These are phyloP conservation scores for Verticillium klebahnii DNA, from an alignment of 2,329 filamentous ascomycete genomes.

Conservation along the genomic window DNA sequence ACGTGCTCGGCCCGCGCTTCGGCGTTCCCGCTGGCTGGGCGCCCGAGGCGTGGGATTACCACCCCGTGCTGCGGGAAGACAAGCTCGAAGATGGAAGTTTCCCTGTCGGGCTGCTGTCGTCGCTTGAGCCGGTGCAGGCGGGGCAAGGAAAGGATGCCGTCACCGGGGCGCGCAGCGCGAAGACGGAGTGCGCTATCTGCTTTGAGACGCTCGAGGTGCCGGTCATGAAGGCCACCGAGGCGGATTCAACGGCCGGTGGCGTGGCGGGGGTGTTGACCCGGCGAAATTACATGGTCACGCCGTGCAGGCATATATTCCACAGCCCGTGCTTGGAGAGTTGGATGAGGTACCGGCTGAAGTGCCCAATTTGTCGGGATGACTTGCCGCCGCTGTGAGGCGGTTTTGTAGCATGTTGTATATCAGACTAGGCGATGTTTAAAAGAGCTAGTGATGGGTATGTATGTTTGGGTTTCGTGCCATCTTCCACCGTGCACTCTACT, in stretches of 20 bases:
- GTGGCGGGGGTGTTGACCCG: conserved; percentile 70
- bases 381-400: conserved; percentile 66
- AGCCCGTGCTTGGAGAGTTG: conserved; percentile 87
- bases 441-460: no score
- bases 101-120: conserved; percentile 66
- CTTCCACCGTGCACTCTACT: background rate
- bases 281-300: conserved; percentile 92
- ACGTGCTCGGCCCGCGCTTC: conserved; percentile 83
- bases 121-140: conserved; percentile 24
- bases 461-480: no score
- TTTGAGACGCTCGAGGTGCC: conserved; percentile 88
- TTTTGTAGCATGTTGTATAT: background rate
- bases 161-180: conserved; percentile 13
- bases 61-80: conserved; percentile 81
- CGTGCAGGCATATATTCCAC: conserved; percentile 94
- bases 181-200: conserved; percentile 91
- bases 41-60: conserved; percentile 87
- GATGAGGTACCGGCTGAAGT: conserved; percentile 91
- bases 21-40: conserved; percentile 67
- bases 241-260: conserved; percentile 42
- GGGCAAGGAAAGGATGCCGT: conserved; percentile 25
- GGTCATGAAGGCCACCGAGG: conserved; percentile 59
- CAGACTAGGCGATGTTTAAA: background rate
- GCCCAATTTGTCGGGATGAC: conserved; percentile 89
- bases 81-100: conserved; percentile 73